A percentile compares a stretch with the other conserved stretches of the same genome.
Conservation (phyloP, 345 rosid species). For the Noccaea caerulescens region DNA sequence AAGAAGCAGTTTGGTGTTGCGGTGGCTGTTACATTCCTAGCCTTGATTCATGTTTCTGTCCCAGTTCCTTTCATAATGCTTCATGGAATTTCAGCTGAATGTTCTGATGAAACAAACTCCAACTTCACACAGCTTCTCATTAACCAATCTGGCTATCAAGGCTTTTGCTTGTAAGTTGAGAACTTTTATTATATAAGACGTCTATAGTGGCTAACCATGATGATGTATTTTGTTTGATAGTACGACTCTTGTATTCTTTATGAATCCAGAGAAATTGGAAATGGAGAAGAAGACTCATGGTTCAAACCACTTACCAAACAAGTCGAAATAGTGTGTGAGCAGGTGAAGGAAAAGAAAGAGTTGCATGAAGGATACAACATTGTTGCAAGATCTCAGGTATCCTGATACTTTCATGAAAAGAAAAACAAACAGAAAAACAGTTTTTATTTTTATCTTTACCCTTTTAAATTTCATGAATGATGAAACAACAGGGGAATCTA, state of each 20-base stretch:
- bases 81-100: slow-evolving; percentile 43
- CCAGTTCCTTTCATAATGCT: slow-evolving; percentile 69
- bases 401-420: slow-evolving; percentile 18
- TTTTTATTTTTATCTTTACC: neutral
- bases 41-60: slow-evolving; percentile 44
- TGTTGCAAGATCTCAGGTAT: slow-evolving; percentile 79
- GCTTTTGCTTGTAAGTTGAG: slow-evolving; percentile 63
- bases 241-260: neutral
- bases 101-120: slow-evolving; percentile 52
- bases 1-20: slow-evolving; percentile 17
- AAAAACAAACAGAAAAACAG: neutral
- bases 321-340: slow-evolving; percentile 68
- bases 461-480: neutral
- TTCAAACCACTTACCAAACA: slow-evolving; percentile 76
- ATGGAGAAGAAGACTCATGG: slow-evolving; percentile 85
- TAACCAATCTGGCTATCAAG: slow-evolving; percentile 65
- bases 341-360: slow-evolving; percentile 79
- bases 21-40: slow-evolving; percentile 16
- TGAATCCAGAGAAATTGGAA: slow-evolving; percentile 73
- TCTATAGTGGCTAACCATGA: neutral
- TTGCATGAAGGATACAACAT: slow-evolving; percentile 74
- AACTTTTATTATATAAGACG: too few species aligned
- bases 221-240: slow-evolving; percentile 14
- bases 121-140: slow-evolving; percentile 64
- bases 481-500: slow-evolving; percentile 70